These are phyloP conservation scores for Plenodomus tracheiphilus DNA, from an alignment of 2,329 filamentous ascomycete genomes.

Conservation along the genomic window DNA sequence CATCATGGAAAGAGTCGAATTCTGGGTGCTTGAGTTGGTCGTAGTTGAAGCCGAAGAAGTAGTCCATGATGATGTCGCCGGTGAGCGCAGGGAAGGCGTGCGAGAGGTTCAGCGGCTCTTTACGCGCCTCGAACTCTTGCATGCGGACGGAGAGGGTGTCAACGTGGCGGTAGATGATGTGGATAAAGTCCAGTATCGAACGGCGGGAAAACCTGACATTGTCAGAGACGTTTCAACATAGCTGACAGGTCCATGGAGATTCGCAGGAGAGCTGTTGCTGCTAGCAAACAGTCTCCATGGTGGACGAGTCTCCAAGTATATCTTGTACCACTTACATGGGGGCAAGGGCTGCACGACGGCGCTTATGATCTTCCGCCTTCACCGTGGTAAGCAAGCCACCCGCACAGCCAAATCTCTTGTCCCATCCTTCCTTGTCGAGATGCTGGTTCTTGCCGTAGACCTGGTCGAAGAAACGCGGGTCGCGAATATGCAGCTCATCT, in stretches of 20 bases:
- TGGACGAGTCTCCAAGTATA: background rate
- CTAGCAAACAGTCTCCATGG: background rate
- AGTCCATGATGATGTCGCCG: conserved; percentile 53
- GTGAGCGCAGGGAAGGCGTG: conserved; percentile 47
- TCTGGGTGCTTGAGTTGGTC: conserved; percentile 36
- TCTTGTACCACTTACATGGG: conserved; percentile 30
- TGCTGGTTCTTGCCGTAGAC: conserved; percentile 38
- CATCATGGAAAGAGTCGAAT: conserved; percentile 42
- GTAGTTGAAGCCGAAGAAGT: conserved; percentile 45
- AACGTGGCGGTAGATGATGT: conserved; percentile 42
- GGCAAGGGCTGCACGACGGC: conserved; percentile 34
- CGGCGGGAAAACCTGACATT: conserved; percentile 40
- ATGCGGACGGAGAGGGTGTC: conserved; percentile 35
- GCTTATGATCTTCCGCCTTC: conserved; percentile 33
- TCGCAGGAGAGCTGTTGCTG: background rate
- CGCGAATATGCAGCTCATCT: conserved; percentile 48
- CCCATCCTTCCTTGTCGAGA: conserved; percentile 42
- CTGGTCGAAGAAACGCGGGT: conserved; percentile 45
- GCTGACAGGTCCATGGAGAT: background rate
- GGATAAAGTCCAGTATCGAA: conserved; percentile 40
- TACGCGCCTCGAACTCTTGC: conserved; percentile 34
- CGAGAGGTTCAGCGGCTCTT: conserved; percentile 35
- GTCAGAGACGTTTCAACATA: background rate
- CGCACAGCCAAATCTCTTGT: conserved; percentile 36
- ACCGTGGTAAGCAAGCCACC: conserved; percentile 34